Conservation (phyloP, 345 rosid species). For the Geranium brycei region DNA sequence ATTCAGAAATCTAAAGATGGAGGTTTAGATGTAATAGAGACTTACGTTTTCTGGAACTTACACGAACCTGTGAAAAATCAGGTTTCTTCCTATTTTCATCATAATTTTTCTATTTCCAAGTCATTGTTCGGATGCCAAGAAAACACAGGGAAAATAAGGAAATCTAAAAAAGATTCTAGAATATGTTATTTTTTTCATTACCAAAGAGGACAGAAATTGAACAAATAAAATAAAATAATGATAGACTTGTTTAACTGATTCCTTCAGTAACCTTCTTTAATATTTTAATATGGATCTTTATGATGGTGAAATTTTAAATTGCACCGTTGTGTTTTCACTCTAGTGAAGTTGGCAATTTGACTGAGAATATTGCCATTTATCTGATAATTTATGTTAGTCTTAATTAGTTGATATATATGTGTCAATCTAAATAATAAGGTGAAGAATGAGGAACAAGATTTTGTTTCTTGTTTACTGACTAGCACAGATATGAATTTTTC, state of each 20-base stretch:
- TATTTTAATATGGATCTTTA: not conserved
- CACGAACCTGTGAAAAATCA: conserved; percentile 78
- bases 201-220: not conserved
- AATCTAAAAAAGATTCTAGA: not conserved
- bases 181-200: not conserved
- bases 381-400: not conserved
- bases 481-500: not conserved
- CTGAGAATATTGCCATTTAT: too few species aligned
- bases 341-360: not conserved
- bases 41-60: conserved; percentile 78
- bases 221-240: not conserved
- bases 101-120: not conserved
- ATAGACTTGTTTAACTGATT: not conserved
- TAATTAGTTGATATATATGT: too few species aligned
- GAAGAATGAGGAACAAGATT: not conserved
- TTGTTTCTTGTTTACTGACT: not conserved
- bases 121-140: not conserved
- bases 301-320: too few species aligned
- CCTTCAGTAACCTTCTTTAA: not conserved
- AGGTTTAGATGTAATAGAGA: conserved; percentile 81
- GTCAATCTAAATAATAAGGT: not conserved
- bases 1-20: conserved; percentile 94
- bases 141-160: not conserved
- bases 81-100: conserved; percentile 21
- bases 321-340: not conserved